Base-by-base conservation (phyloP, 169 alveolate genomes). In the Amoebophrya sp. region DNA sequence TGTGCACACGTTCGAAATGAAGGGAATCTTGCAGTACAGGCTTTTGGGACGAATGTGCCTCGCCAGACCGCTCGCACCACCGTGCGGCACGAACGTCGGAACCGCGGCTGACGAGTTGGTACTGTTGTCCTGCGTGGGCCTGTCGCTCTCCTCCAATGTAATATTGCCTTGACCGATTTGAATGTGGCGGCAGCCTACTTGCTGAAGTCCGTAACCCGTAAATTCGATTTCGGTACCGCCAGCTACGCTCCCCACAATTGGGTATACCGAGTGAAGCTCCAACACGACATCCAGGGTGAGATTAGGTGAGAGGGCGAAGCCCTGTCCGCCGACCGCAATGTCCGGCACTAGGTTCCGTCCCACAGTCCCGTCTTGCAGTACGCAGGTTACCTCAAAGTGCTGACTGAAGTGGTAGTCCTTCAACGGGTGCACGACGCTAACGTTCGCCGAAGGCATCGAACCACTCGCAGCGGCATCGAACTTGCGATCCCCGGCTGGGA, bases 141-240 rank as follows among this genome's bases (percentile, higher is more conserved):
- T 29, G 83, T 65, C 83, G 38, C 39, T 26, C 83, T 6, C 36
- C 26, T 65, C 83, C 33, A 65, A 36, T 36, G 83, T 65, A 36
- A 65, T 65, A 36, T 65, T 65, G 83, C n/a, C n/a, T 36, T 36
- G n/a, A 10, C 83, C 83, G 33, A 65, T 1, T 6, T 65, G 83
- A 26, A 65, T 65, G 83, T 65, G 83, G 36, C 2, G 38, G 83
- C 83, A 65, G 33, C 33, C 26, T 29, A 65, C n/a, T 26, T 18
- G 12, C 83, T 65, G 83, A 29, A 65, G 83, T 6, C 83, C 83
- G 26, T 26, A 65, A 0, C 83, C 83, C 0, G 83, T 65, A 36
- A 65, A 65, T 36, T 65, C 83, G 83, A 65, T 65, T 26, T 65
- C 83, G 2, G 83, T 65, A 36, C 83, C 83, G 83, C 83, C 83